Evolutionary conservation across 352 stramenopile species (phyloP).

Genomic region (Albugo candida): DNA sequence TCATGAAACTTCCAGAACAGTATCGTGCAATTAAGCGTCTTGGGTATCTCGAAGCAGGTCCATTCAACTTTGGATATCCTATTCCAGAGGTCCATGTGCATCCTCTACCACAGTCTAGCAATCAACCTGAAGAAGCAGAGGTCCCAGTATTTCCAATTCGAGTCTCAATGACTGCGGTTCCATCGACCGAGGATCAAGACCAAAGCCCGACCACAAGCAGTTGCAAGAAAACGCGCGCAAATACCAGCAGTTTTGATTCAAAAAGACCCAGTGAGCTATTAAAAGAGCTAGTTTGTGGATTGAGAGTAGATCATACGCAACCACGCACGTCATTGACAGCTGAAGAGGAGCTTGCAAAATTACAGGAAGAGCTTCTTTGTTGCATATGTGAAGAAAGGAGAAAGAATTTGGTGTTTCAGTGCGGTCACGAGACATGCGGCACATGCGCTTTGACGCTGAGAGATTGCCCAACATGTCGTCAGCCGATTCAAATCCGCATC

Average conservation of each 20-base stretch:
- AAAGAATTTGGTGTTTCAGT: conserved; percentile 74
- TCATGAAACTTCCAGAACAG: conserved; percentile 74
- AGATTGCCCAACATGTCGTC: conserved; percentile 51
- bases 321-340: background rate
- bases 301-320: background rate
- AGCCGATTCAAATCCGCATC: conserved; percentile 56
- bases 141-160: no score
- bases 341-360: conserved; percentile 17
- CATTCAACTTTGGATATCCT: background rate
- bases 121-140: no score
- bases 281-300: background rate
- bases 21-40: conserved; percentile 66
- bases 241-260: no score
- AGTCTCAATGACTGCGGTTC: no score
- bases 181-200: no score
- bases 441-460: conserved; percentile 25
- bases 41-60: conserved; percentile 17
- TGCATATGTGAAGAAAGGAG: conserved; percentile 51
- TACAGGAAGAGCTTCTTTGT: conserved; percentile 51
- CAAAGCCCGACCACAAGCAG: no score
- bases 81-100: background rate
- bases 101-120: background rate
- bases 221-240: no score
- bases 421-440: conserved; percentile 59
- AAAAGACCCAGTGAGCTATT: no score